Base-by-base conservation (phyloP, 1,284 basidiomycete species). In the Leccinum pallidistipes region DNA sequence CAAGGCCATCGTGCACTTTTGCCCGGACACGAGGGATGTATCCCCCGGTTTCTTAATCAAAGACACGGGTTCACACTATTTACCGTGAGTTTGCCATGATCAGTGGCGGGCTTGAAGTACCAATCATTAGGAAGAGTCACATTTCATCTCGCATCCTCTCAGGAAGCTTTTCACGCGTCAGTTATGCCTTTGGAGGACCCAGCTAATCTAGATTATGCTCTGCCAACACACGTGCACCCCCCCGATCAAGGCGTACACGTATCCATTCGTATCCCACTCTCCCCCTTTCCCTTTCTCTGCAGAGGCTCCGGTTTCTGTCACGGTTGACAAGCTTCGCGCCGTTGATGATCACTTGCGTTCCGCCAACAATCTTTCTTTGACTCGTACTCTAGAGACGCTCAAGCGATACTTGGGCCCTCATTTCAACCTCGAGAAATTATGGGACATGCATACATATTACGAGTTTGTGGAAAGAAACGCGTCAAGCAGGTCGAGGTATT, bases 361-460 rank as follows among this genome's bases (percentile, higher is more conserved):
- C 47, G 80, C 80, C 32, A 76, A 73, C n/a, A 73, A 71, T 54
- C 65, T 81, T n/a, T 75, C 79, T 10, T 74, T 80, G 62, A 78
- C 76, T 43, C 71, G 79, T n/a, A 79, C 78, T 49, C 69, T 81
- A 24, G 76, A 74, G 59, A 66, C 78, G 34, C 68, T 80, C 40
- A 74, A 74, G 54, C 70, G 74, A 50, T 65, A 76, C 51, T 66
- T 82, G 27, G 80, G 80, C 3, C 81, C 80, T 47, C 74, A 79
- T 62, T 80, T 76, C 62, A 70, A 79, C 52, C 67, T 81, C 1
- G 80, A 81, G 68, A 75, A 75, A 61, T 66, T 80, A 5, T 82
- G 80, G 80, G 77, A 79, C 60, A 74, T 69, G 65, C 79, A 81
- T 62, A 79, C 80, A 9, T 74, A 77, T 65, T 80, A 78, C 64